Evolutionary conservation across 23 red algal species (phyloP), one percentile per base, ranked within the genome.

Genomic region (Chondrus crispus): DNA sequence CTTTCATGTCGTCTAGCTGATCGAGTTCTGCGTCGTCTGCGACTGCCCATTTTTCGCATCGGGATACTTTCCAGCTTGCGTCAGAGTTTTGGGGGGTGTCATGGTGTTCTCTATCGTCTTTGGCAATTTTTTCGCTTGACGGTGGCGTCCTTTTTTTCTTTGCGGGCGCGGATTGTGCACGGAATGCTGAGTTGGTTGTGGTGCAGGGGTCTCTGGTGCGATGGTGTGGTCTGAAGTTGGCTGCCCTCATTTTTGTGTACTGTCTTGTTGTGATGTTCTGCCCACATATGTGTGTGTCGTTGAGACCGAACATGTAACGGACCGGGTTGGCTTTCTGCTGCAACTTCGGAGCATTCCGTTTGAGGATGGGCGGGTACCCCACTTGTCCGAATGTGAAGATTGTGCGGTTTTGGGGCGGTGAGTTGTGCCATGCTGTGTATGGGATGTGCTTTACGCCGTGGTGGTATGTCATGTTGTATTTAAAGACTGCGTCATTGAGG

Each of bases 181-280:
- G n/a, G n/a, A 88, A 73, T 75, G 64, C 84, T 48, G 58, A 42
- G 12, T 6, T 33, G 22, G 62, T 74, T 13, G 70, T 88, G 37
- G 11, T 7, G 14, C 62, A 30, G 16, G 83, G 83, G 11, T 87
- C 83, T 30, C 13, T 58, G 16, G 30, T n/a, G 37, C 43, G n/a
- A 37, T 88, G 66, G 29, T 75, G 57, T 38, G 84, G 84, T 12
- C 75, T 2, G 40, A 88, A 88, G 49, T 88, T 68, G 1, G 24
- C 33, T 20, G 64, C 66, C 42, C 84, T 32, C 10, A 77, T 62
- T 33, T 53, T 43, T 19, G 57, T 44, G 45, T 74, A 76, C 11
- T 24, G 2, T 2, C 36, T 51, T 44, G 66, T 88, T 7, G 19
- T 8, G 8, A 73, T 43, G 44, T 88, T 58, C 20, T 50, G 48